phyloP scores from a whole-genome alignment of 208 protist genomes.

The Novymonas esmeraldas region DNA sequence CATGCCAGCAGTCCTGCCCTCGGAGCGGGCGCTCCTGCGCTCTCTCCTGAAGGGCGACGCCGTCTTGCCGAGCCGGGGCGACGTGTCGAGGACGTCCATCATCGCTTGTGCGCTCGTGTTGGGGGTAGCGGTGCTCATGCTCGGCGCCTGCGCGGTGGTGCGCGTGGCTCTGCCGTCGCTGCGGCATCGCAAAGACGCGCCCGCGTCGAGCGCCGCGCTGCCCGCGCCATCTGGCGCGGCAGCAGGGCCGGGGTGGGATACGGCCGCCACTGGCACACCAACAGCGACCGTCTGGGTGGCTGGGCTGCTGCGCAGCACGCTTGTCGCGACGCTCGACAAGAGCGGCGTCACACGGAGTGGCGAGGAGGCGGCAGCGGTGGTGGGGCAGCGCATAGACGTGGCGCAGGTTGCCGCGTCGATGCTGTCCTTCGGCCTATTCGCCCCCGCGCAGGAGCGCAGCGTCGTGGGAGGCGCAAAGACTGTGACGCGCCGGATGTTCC shows the following conservation, averaged over 20 bases:
- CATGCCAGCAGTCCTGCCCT: constrained; percentile 14
- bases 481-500: constrained; percentile 18
- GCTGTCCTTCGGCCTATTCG: no score
- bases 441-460: no score
- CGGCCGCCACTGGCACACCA: no score
- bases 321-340: constrained; percentile 26
- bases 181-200: neutral
- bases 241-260: no score
- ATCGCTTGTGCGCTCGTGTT: constrained; percentile 2
- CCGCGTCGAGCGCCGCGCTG: neutral
- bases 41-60: neutral
- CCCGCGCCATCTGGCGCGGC: no score
- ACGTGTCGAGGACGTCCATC: neutral
- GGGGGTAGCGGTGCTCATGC: constrained; percentile 1
- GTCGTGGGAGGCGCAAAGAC: neutral
- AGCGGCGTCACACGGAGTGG: constrained; percentile 12
- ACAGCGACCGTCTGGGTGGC: constrained; percentile 10
- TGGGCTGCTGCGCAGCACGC: constrained; percentile 11
- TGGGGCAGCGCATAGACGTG: neutral
- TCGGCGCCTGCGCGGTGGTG: constrained; percentile 2
- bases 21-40: constrained; percentile 9
- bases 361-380: neutral
- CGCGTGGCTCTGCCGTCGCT: constrained; percentile 1
- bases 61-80: neutral
- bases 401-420: neutral